phyloP scores from a whole-genome alignment of 2,329 filamentous ascomycete species.

The Diaporthe batatas region DNA sequence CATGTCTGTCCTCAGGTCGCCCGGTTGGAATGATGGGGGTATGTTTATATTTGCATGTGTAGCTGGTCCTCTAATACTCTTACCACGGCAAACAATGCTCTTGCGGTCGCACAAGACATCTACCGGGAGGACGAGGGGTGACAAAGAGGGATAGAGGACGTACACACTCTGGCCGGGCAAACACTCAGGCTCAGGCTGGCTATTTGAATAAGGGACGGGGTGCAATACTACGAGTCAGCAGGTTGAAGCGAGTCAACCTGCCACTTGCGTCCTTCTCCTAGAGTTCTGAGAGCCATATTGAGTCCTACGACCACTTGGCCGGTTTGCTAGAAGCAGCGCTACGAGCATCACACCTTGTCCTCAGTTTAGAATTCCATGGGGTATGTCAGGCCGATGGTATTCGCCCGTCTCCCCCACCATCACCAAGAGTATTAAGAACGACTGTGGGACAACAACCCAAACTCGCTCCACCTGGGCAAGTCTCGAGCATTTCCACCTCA shows the following conservation, averaged over 20 bases:
- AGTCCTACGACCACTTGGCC: background rate
- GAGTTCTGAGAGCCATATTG: background rate
- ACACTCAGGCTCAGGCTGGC: background rate
- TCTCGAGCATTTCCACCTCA: background rate
- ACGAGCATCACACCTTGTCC: background rate
- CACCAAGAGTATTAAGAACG: background rate
- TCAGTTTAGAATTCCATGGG: background rate
- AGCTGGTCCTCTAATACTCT: background rate
- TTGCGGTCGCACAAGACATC: conserved; percentile 11
- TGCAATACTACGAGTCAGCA: background rate
- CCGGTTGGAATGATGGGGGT: background rate
- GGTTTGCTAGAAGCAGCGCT: too few species aligned
- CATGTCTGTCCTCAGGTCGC: background rate
- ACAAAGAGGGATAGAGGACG: background rate
- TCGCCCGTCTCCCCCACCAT: too few species aligned
- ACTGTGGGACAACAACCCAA: too few species aligned
- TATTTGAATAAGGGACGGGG: background rate
- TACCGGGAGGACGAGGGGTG: conserved; percentile 30
- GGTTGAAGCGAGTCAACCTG: background rate
- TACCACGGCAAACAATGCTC: background rate
- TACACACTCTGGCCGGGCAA: conserved; percentile 17
- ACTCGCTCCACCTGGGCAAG: background rate
- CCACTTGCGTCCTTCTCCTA: background rate
- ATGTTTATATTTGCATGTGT: background rate
- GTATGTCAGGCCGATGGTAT: background rate